Percentiles rank a stretch among this genome's conserved stretches.
Evolutionary conservation across 176 grass and related monocot genomes (phyloP).

Genomic region (Chrysopogon serrulatus): DNA sequence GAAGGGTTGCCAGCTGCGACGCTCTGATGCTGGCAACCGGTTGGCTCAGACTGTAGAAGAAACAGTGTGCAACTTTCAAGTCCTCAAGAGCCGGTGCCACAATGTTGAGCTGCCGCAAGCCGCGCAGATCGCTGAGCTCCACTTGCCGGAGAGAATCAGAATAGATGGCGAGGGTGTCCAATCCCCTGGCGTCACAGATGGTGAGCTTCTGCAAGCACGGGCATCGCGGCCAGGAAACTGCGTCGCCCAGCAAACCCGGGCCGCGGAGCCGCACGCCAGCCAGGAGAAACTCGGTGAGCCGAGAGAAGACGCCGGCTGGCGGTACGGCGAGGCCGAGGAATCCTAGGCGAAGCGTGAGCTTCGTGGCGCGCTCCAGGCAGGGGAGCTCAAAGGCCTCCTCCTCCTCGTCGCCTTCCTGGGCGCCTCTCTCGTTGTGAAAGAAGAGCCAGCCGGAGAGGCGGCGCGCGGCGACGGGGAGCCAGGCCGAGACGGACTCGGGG

Average conservation of each 20-base stretch:
- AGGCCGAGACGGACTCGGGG: not conserved
- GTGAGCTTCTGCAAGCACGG: not conserved
- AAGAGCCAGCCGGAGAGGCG: not conserved
- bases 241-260: not conserved
- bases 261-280: rapidly evolving
- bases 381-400: not conserved
- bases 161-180: not conserved
- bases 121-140: rapidly evolving
- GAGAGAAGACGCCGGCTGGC: not conserved
- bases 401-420: not conserved
- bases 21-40: not conserved
- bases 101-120: not conserved
- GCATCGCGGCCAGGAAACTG: not conserved
- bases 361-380: not conserved
- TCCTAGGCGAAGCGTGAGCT: not conserved
- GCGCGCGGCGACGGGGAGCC: conserved; percentile 14
- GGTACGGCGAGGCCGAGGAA: not conserved
- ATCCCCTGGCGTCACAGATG: not conserved
- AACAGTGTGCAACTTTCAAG: rapidly evolving
- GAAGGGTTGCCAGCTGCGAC: not conserved
- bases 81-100: not conserved
- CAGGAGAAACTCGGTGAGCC: not conserved
- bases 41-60: not conserved
- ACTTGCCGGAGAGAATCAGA: not conserved
- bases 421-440: not conserved